Evolutionary conservation across 1,139 yeast species (phyloP).

Genomic region (Debaryomycetaceae sp.): DNA sequence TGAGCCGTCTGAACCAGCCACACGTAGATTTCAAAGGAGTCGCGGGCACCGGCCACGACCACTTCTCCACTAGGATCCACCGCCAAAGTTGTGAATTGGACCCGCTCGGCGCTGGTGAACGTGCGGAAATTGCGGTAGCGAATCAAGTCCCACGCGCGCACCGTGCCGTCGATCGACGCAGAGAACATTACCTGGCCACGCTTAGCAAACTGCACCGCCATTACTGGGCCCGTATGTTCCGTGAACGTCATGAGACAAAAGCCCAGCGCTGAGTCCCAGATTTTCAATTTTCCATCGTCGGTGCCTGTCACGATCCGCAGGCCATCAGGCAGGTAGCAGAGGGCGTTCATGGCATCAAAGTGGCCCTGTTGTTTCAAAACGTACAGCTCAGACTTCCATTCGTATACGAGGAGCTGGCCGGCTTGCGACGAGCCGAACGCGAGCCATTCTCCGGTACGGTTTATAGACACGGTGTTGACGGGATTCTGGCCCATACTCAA

Average conservation of each 20-base stretch:
- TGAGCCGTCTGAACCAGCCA: slow-evolving; percentile 98
- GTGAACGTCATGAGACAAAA: slow-evolving; percentile 86
- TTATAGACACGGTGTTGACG: slow-evolving; percentile 71
- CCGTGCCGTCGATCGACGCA: slow-evolving; percentile 90
- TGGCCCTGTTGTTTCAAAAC: slow-evolving; percentile 95
- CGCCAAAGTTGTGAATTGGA: slow-evolving; percentile 82
- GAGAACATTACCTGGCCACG: slow-evolving; percentile 86
- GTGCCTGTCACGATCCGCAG: slow-evolving; percentile 86
- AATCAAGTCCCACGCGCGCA: slow-evolving; percentile 92
- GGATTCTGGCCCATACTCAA: slow-evolving; percentile 89
- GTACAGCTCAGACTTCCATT: slow-evolving; percentile 97
- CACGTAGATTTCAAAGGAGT: slow-evolving; percentile 80
- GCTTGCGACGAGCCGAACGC: slow-evolving; percentile 86
- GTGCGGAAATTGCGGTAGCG: slow-evolving; percentile 91
- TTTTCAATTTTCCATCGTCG: slow-evolving; percentile 93
- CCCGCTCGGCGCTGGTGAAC: slow-evolving; percentile 80
- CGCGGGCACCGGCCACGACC: slow-evolving; percentile 90
- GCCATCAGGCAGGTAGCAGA: slow-evolving; percentile 93
- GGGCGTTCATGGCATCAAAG: slow-evolving; percentile 76
- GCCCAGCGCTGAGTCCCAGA: slow-evolving; percentile 92
- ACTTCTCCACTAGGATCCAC: slow-evolving; percentile 97
- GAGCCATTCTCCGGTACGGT: slow-evolving; percentile 89
- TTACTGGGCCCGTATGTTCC: slow-evolving; percentile 84
- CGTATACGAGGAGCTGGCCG: slow-evolving; percentile 94
- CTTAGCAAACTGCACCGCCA: slow-evolving; percentile 77